Base-by-base conservation (phyloP, 345 rosid species). In the Boechera divaricarpa region DNA sequence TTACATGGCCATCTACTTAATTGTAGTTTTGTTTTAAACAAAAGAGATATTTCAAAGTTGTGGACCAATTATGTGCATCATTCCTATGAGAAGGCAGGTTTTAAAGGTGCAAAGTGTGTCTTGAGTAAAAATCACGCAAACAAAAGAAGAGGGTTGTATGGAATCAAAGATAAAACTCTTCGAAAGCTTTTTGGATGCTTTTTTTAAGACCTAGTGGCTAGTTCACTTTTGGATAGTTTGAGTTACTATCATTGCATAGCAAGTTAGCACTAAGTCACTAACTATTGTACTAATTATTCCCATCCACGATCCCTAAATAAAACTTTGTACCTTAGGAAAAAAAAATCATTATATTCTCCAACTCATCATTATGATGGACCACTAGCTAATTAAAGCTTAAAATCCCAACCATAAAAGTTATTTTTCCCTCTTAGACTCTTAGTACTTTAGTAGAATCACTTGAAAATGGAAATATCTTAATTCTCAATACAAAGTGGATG, bases 321-420 rank as follows among this genome's bases (percentile, higher is more conserved):
- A 11, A 7, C 0, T n/a, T 28, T 12, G 32, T 11, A 73, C 39
- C 42, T 15, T 57, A 13, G 5, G 21, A n/a, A 47, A 32, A n/a
- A 57, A 39, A 12, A 52, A 18, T 54, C 42, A 64, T 55, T 18
- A 65, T 21, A 55, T 65, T 15, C 58, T 15, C 58, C 45, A 45
- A 33, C 32, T 35, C 26, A 13, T 59, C 49, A 60, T 44, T 44
- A 44, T 65, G 58, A 6, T 64, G 35, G 24, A 44, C 48, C 57
- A 44, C 58, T 65, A 55, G 56, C 47, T 32, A 24, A 6, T 4
- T 21, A 31, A 31, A 53, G 26, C 32, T 52, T 52, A 5, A 54
- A 24, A 36, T 65, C 39, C 24, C 56, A 54, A 9, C 6, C 47
- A 11, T 12, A 12, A 16, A 53, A 36, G 5, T 4, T 29, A 29